Base-by-base conservation (phyloP, 352 stramenopile species). In the Phytopythium vexans region DNA sequence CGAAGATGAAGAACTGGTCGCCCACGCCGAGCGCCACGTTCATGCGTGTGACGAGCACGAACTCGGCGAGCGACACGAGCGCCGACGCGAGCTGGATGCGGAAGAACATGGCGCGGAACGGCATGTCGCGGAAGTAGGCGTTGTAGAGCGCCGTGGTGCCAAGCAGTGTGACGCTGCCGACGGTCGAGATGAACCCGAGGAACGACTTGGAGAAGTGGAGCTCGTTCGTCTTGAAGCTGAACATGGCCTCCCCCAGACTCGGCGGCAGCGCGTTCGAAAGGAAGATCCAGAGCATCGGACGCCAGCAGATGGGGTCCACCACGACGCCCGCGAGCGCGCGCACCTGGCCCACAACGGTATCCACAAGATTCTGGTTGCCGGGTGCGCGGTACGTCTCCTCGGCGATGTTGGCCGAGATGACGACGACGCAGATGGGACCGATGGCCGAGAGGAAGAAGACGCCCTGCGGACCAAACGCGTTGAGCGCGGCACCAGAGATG, bases 181-280 rank as follows among this genome's bases (percentile, higher is more conserved):
- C 59, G 0, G 77, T 88, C 41, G 82, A 92, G 62, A 92, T 80
- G 59, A 88, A 88, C 16, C 78, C 79, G 8, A 92, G 70, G 60
- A 92, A 92, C 8, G 75, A 83, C 49, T 87, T 86, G 50, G 74
- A 77, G 53, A 92, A 92, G 54, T 72, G 54, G 27, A 92, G 63
- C 56, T 90, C 78, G 53, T 64, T 68, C 5, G 82, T 92, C 62
- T 87, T 88, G 64, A 92, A 92, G 65, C 72, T 89, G 72, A 92
- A 92, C 77, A 89, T 89, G 61, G 77, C 82, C 47, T 92, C 77
- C 12, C 72, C 70, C n/a, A 90, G 64, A 47, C 78, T 90, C 7
- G 77, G 77, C 12, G 79, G 76, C 16, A 92, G 51, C 3, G 77
- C 77, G 38, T 89, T 90, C 5, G 82, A 92, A 33, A 92, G 58